A percentile compares a stretch with the other conserved stretches of the same genome.
Conservation (phyloP, 352 stramenopile genomes). For the Globisporangium viniferum region DNA sequence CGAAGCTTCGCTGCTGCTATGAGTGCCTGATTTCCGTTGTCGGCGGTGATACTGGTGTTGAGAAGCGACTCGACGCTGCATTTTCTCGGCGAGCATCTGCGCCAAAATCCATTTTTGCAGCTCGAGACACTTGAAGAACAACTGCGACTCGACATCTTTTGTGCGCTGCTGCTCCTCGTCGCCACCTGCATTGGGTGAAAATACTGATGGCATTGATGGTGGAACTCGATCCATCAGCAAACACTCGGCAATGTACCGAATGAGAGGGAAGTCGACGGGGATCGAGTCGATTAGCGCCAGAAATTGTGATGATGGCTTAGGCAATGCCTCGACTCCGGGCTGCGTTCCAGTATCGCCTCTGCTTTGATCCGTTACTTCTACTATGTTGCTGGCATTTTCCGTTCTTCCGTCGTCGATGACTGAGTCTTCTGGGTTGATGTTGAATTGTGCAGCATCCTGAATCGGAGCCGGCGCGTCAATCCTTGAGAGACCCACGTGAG, state of each 20-base stretch:
- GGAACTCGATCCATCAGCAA: neutral
- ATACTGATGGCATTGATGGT: neutral
- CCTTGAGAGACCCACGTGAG: neutral
- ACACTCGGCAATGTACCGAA: constrained; percentile 22
- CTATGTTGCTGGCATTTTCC: neutral
- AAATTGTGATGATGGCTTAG: neutral
- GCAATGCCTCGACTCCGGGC: neutral
- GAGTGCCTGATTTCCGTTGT: neutral
- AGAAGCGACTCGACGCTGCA: constrained; percentile 17
- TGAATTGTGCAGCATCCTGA: neutral
- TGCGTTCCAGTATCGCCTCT: too few relatives aligned
- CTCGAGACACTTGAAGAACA: constrained; percentile 26
- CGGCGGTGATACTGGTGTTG: neutral
- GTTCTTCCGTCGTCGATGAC: neutral
- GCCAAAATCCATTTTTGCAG: constrained; percentile 24
- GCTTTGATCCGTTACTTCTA: neutral
- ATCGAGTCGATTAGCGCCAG: constrained; percentile 9
- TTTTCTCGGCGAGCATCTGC: constrained; percentile 24
- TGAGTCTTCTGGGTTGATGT: neutral
- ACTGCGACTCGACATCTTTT: constrained; percentile 18
- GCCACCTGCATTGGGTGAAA: neutral
- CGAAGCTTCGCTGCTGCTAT: neutral
- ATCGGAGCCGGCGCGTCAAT: neutral
- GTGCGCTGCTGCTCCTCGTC: neutral
- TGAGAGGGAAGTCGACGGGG: constrained; percentile 15